Evolutionary conservation across 306 rosid genomes (phyloP).

Genomic region (Leucaena leucocephala): DNA sequence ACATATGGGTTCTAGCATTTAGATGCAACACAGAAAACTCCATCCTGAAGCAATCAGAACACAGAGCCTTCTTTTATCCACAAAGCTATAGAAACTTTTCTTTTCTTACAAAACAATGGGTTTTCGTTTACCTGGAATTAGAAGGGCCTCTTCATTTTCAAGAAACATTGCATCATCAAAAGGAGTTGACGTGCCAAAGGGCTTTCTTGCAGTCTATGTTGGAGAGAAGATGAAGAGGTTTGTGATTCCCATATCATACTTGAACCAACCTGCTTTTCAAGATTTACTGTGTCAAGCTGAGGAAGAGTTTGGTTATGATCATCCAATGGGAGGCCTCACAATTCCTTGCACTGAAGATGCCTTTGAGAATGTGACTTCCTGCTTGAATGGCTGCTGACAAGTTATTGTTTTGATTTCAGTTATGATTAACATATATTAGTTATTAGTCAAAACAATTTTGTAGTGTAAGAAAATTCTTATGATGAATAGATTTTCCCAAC

Average conservation of each 20-base stretch:
- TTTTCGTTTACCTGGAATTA: slow-evolving; percentile 34
- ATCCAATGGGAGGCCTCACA: slow-evolving; percentile 61
- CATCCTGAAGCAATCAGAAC: not conserved
- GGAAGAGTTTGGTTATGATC: slow-evolving; percentile 58
- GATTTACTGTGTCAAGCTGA: slow-evolving; percentile 41
- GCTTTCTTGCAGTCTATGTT: slow-evolving; percentile 50
- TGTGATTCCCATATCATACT: slow-evolving; percentile 48
- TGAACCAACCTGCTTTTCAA: slow-evolving; percentile 51
- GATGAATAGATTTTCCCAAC: too few species aligned
- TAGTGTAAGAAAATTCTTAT: not conserved
- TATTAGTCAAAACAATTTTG: slow-evolving; percentile 21
- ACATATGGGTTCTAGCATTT: not conserved
- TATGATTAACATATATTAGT: slow-evolving; percentile 23
- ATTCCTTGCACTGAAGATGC: slow-evolving; percentile 47
- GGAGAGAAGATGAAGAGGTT: slow-evolving; percentile 50
- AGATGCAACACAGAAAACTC: not conserved
- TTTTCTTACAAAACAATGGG: slow-evolving; percentile 27
- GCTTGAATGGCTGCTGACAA: slow-evolving; percentile 1
- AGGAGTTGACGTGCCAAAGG: slow-evolving; percentile 44
- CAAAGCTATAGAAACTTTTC: not conserved
- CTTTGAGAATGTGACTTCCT: not conserved
- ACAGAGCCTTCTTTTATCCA: not conserved
- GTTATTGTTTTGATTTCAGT: not conserved
- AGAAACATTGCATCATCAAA: slow-evolving; percentile 29
- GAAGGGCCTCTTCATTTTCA: slow-evolving; percentile 17